Evolutionary conservation across 1,139 yeast species (phyloP), one percentile per base, ranked within the genome.

Genomic region (Suhomyces guaymorum): DNA sequence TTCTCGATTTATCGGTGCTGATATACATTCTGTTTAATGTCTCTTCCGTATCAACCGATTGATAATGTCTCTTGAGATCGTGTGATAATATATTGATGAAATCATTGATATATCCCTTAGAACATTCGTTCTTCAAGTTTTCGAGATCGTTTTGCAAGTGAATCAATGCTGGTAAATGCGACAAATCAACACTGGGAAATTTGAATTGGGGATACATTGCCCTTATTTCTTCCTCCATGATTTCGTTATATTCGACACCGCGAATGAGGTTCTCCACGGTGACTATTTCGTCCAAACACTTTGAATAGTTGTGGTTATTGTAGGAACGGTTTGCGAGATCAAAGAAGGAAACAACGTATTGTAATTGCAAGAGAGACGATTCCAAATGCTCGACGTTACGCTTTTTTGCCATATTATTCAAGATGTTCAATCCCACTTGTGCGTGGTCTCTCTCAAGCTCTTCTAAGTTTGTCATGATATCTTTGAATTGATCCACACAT

Each of bases 371-470:
- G 30, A 88, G 57, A 1, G 83, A 67, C 33, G 78, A 78, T 46
- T 83, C 87, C 31, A 92, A 62, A 34, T 66, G 66, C 29, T 76
- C 79, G 2, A 84, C 75, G 46, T 86, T 83, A 34, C 70, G 72
- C 33, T 80, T 66, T 46, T 80, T 75, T 38, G 70, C 70, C 28
- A 80, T 61, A 23, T 77, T 61, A 32, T 72, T 61, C 26, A 85
- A 52, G n/a, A 78, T 70, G 13, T 70, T 61, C 4, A 78, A 56
- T 1, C 85, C 88, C 5, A 64, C 62, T 24, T 63, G 60, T 2
- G 84, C 75, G 39, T 79, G 78, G 7, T 70, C 63, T 10, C 55
- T 49, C 38, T 81, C 82, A 15, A 81, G 57, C 1, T 42, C 35
- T 3, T 61, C 53, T 5, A 84, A 50, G 17, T 70, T 63, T 1